These are phyloP conservation scores for Penicillium thymicola DNA, from an alignment of 2,329 filamentous ascomycete genomes.

Conservation along the genomic window DNA sequence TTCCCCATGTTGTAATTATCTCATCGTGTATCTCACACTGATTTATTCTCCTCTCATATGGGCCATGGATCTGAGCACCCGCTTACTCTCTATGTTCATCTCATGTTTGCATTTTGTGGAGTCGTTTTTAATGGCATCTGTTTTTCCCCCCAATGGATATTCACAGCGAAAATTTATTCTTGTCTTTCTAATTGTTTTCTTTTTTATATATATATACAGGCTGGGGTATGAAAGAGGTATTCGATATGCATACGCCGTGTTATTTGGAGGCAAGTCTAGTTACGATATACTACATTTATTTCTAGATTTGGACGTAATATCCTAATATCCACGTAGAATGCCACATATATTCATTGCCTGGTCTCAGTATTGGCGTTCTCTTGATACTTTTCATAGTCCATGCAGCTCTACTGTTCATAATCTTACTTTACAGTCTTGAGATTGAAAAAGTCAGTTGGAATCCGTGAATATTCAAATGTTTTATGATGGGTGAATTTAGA, in stretches of 20 bases:
- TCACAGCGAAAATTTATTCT: background rate
- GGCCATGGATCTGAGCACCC: background rate
- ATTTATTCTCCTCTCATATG: background rate
- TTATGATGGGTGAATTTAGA: background rate
- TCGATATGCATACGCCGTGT: no score
- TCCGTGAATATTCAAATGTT: background rate
- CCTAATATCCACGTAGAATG: no score
- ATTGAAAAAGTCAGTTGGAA: no score
- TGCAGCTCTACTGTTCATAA: no score
- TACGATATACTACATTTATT: no score
- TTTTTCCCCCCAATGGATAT: background rate
- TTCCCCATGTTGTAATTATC: background rate
- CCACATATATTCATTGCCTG: no score
- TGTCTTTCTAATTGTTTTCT: background rate
- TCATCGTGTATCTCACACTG: background rate
- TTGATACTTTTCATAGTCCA: no score
- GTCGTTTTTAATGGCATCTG: background rate
- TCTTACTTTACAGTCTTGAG: no score
- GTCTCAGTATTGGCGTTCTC: no score
- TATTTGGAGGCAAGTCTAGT: no score
- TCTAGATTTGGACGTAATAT: no score
- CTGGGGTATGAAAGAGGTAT: background rate
- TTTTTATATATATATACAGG: background rate
- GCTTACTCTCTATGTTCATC: background rate
- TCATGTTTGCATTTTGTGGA: slow-evolving; percentile 1